phyloP scores from a whole-genome alignment of 208 protist genomes.

The Trypanosoma theileri region DNA sequence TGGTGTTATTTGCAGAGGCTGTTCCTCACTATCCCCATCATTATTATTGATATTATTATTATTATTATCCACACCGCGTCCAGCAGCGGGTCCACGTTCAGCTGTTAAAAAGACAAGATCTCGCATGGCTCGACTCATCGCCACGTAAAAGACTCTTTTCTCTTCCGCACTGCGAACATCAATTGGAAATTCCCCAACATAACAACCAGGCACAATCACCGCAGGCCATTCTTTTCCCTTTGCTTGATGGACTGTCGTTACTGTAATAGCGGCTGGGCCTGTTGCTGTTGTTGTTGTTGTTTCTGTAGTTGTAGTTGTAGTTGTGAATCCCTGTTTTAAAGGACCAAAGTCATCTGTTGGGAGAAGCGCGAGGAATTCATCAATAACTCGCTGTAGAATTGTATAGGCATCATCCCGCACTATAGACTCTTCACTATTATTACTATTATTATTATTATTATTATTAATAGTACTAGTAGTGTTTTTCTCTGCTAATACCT shows the following conservation, averaged over 20 bases:
- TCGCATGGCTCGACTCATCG: conserved; percentile 81
- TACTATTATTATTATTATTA: background rate
- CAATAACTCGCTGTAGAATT: conserved; percentile 63
- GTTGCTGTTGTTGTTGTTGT: background rate
- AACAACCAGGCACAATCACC: conserved; percentile 77
- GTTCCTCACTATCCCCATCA: background rate
- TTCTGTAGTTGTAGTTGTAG: background rate
- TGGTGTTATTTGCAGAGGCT: conserved; percentile 41
- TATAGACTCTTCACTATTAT: background rate
- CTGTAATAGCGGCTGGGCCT: conserved; percentile 29
- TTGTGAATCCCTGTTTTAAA: conserved; percentile 17
- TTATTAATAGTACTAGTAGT: background rate
- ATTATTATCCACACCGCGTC: background rate
- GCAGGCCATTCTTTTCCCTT: conserved; percentile 89
- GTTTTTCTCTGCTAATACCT: conserved; percentile 26
- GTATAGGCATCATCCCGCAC: conserved; percentile 25
- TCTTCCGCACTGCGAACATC: conserved; percentile 59
- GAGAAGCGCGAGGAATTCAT: conserved; percentile 72
- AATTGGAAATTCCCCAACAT: conserved; percentile 73
- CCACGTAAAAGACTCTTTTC: conserved; percentile 86
- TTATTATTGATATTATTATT: background rate
- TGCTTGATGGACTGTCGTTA: conserved; percentile 80
- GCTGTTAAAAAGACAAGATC: conserved; percentile 76
- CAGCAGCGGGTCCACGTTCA: conserved; percentile 6
- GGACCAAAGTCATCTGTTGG: conserved; percentile 79